Evolutionary conservation across 23 red algal species (phyloP).

Genomic region (Gracilaria domingensis): DNA sequence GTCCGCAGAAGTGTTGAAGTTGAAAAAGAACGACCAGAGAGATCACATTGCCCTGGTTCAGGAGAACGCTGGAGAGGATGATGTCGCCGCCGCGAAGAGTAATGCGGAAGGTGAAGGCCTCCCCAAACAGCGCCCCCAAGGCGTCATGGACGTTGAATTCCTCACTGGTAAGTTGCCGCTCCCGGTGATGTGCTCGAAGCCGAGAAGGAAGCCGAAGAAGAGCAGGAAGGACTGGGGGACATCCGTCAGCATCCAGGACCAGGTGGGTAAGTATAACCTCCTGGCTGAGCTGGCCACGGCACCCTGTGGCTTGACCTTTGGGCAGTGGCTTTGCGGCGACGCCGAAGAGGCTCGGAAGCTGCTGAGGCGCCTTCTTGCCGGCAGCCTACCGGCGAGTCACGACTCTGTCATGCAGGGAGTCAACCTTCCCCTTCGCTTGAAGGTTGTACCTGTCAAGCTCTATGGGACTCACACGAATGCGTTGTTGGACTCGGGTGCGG

Average conservation of each 20-base stretch:
- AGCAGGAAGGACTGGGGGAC: neutral
- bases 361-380: neutral
- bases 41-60: neutral
- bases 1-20: neutral
- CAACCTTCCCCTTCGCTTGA: neutral
- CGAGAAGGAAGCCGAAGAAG: conserved; percentile 4
- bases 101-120: conserved; percentile 9
- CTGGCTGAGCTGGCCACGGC: neutral
- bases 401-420: neutral
- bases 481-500: neutral
- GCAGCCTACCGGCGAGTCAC: neutral
- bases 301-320: neutral
- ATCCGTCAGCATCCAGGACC: neutral
- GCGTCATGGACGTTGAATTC: conserved; percentile 13
- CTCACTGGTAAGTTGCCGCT: neutral
- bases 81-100: neutral
- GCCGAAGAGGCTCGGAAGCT: neutral
- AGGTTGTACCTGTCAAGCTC: neutral
- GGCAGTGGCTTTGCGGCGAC: neutral
- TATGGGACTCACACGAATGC: neutral
- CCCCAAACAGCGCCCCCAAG: neutral
- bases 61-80: neutral
- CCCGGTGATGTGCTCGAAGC: neutral
- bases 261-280: conserved; percentile 41
- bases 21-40: neutral